These are phyloP conservation scores for Exidia glandulosa DNA, from an alignment of 768 basidiomycete genomes.

Conservation along the genomic window DNA sequence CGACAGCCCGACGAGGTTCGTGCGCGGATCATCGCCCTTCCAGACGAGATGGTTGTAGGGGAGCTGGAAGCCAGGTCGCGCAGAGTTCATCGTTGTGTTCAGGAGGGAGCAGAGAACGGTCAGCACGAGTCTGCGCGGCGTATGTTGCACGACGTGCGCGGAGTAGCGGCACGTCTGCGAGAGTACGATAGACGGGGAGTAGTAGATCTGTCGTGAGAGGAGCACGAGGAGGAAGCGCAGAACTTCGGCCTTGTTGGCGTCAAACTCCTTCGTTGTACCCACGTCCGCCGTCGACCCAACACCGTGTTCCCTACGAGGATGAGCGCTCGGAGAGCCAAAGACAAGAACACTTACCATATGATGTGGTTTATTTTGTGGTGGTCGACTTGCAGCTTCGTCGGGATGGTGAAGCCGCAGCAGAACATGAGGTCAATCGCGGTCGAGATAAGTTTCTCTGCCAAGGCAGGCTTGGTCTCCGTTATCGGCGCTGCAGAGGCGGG, in stretches of 20 bases:
- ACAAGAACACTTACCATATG: conserved; percentile 58
- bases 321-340: neutral
- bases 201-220: conserved; percentile 84
- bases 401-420: conserved; percentile 88
- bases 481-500: conserved; percentile 16
- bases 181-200: conserved; percentile 56
- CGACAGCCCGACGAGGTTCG: conserved; percentile 60
- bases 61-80: conserved; percentile 35
- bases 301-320: conserved; percentile 71
- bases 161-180: conserved; percentile 66
- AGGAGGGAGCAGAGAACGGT: conserved; percentile 87
- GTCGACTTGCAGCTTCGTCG: conserved; percentile 62
- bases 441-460: conserved; percentile 71
- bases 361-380: conserved; percentile 78
- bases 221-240: conserved; percentile 80
- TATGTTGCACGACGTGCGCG: conserved; percentile 64
- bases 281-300: conserved; percentile 78
- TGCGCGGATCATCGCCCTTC: conserved; percentile 74
- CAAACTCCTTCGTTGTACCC: conserved; percentile 49
- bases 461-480: conserved; percentile 51
- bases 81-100: conserved; percentile 76
- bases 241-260: conserved; percentile 80
- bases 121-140: conserved; percentile 71
- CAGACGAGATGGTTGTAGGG: conserved; percentile 87
- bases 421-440: conserved; percentile 80